Conservation (phyloP, 2,329 filamentous ascomycete species). For the Paraphaeosphaeria minitans region DNA sequence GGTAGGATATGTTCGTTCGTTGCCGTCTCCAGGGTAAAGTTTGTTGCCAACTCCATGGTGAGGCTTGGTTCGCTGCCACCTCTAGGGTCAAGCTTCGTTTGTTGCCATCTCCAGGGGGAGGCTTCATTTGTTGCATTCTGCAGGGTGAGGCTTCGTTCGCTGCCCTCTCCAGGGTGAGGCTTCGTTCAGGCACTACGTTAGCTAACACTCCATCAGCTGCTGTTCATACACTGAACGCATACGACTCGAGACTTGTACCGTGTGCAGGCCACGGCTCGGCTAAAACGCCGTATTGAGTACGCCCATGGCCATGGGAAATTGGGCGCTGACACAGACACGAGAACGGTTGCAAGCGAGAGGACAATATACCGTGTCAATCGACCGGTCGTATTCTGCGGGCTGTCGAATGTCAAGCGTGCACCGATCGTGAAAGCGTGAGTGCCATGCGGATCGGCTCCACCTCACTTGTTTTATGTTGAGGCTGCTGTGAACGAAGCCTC, state of each 20-base stretch:
- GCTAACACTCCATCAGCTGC: too few relatives aligned
- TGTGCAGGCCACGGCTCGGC: background rate
- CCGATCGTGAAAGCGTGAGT: background rate
- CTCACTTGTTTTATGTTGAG: background rate
- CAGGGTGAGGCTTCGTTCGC: too few relatives aligned
- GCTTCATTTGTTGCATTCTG: too few relatives aligned
- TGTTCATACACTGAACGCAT: background rate
- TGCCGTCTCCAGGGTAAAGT: too few relatives aligned
- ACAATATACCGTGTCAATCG: background rate
- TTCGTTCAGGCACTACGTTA: too few relatives aligned
- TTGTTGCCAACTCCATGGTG: too few relatives aligned
- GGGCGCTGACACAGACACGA: background rate
- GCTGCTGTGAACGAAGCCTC: background rate
- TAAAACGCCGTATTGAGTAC: background rate
- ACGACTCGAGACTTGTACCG: background rate
- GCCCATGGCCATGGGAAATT: background rate
- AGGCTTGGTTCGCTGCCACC: too few relatives aligned
- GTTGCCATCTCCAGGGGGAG: too few relatives aligned
- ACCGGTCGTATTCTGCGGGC: background rate
- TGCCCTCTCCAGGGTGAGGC: too few relatives aligned
- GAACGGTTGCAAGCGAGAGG: conserved; percentile 2
- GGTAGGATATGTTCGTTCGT: too few relatives aligned
- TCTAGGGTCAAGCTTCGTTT: too few relatives aligned
- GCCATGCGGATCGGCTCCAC: background rate
- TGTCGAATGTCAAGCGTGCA: background rate